Conservation (phyloP, 352 stramenopile genomes). For the Blastocystis sp. region DNA sequence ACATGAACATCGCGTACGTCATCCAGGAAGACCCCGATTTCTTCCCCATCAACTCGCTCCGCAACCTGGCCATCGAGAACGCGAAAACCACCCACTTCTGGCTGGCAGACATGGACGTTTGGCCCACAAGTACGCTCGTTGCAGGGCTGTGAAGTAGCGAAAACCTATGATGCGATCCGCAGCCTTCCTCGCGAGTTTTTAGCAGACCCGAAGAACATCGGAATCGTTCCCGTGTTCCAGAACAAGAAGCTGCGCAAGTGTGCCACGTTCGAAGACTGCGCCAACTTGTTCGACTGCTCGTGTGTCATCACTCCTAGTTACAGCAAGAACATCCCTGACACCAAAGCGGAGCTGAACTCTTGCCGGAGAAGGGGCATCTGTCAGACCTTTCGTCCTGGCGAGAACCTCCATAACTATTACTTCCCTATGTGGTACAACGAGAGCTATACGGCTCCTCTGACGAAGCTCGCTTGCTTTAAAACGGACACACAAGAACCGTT, state of each 20-base stretch:
- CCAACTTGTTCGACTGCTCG: background rate
- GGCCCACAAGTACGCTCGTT: background rate
- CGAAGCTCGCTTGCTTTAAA: background rate
- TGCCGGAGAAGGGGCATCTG: background rate
- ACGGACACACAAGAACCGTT: conserved; percentile 52
- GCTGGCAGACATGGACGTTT: conserved; percentile 54
- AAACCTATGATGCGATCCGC: background rate
- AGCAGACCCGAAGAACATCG: background rate
- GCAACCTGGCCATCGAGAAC: conserved; percentile 38
- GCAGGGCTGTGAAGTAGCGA: background rate
- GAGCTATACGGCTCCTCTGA: conserved; percentile 25
- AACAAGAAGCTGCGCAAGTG: background rate
- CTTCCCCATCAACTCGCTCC: conserved; percentile 49
- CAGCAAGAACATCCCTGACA: background rate
- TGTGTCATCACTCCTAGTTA: background rate
- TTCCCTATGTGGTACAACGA: conserved; percentile 7
- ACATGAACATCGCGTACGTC: conserved; percentile 22
- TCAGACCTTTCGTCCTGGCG: conserved; percentile 28
- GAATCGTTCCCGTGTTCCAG: conserved; percentile 35
- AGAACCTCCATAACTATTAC: conserved; percentile 56
- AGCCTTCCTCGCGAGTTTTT: background rate
- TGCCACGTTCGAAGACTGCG: background rate
- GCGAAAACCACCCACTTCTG: conserved; percentile 55
- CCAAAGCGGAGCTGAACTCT: background rate
- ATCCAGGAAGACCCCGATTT: background rate